A percentile compares a stretch with the other conserved stretches of the same genome.
Evolutionary conservation across 2,329 filamentous ascomycete genomes (phyloP).

Genomic region (Eutypella sp.): DNA sequence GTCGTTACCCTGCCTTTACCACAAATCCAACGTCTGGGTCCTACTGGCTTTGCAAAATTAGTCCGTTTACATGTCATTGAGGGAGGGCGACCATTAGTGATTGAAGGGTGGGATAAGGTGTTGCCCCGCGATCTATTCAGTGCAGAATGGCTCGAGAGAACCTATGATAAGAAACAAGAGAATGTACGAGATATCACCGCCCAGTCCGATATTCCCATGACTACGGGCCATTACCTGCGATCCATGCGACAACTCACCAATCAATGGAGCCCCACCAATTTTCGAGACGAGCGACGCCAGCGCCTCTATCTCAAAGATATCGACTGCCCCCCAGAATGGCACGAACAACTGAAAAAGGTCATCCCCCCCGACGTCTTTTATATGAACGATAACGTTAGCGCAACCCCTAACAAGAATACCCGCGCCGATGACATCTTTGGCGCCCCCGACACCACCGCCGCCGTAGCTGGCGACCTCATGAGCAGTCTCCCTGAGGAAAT

Average conservation of each 20-base stretch:
- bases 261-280: constrained; percentile 73
- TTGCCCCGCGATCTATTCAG: constrained; percentile 77
- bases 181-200: constrained; percentile 75
- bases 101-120: constrained; percentile 78
- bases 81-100: constrained; percentile 81
- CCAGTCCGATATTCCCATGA: constrained; percentile 73
- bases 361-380: constrained; percentile 85
- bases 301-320: constrained; percentile 96
- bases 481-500: constrained; percentile 80
- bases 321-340: constrained; percentile 86
- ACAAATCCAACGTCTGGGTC: constrained; percentile 71
- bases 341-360: constrained; percentile 68
- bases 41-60: constrained; percentile 79
- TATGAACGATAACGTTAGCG: constrained; percentile 69
- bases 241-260: constrained; percentile 80
- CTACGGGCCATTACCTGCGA: constrained; percentile 82
- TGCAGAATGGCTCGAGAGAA: constrained; percentile 71
- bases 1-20: constrained; percentile 73
- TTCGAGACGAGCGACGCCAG: constrained; percentile 73
- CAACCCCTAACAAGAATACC: constrained; percentile 17
- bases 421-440: constrained; percentile 40
- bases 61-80: constrained; percentile 78
- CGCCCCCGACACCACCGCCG: constrained; percentile 51
- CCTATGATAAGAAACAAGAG: constrained; percentile 77
- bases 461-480: constrained; percentile 86